phyloP scores from a whole-genome alignment of 495 filamentous ascomycete species.

The Hypoxylon fuscum region DNA sequence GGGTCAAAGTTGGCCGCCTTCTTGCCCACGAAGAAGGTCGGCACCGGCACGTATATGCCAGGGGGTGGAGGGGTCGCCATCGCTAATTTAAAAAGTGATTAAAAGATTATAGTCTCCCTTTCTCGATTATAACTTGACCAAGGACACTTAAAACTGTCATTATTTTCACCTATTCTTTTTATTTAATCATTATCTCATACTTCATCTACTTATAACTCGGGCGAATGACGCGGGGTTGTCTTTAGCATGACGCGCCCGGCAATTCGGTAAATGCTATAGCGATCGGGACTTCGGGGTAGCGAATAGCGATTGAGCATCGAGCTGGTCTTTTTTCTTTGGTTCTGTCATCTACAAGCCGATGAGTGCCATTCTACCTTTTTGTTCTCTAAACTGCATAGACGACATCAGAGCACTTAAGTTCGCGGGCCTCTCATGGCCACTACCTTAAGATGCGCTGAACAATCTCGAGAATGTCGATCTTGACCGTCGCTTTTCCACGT shows the following conservation, averaged over 20 bases:
- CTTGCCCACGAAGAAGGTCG: constrained; percentile 54
- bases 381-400: not conserved
- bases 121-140: not conserved
- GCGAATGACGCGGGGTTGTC: constrained; percentile 21
- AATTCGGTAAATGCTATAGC: constrained; percentile 21
- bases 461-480: not conserved
- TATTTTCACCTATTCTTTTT: not conserved
- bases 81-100: not conserved
- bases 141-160: not conserved
- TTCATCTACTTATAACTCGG: not conserved
- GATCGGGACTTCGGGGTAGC: constrained; percentile 27
- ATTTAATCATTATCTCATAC: not conserved
- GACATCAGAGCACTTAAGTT: not conserved
- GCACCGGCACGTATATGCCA: constrained; percentile 56
- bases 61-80: constrained; percentile 45
- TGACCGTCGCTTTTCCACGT: not conserved
- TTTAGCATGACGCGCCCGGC: constrained; percentile 11
- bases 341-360: constrained; percentile 53
- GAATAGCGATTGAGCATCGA: constrained; percentile 12
- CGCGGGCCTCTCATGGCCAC: not conserved
- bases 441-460: not conserved
- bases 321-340: not conserved
- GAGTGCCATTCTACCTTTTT: constrained; percentile 23
- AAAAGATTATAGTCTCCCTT: not conserved
- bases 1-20: constrained; percentile 35